Evolutionary conservation across 176 grass and related monocot genomes (phyloP).

Genomic region (Carex pumila): DNA sequence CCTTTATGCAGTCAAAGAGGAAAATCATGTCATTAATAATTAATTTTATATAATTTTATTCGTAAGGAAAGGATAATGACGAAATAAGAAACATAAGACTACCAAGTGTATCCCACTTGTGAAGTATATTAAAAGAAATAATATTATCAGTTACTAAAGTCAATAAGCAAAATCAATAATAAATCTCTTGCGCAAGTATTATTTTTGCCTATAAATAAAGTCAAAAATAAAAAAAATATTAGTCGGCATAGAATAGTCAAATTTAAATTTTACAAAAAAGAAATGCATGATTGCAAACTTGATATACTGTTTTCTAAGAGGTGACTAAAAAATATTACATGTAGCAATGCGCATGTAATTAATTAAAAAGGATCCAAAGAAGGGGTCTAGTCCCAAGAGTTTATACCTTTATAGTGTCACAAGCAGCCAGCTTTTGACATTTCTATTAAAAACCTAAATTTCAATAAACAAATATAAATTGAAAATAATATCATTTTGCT

Average conservation of each 20-base stretch:
- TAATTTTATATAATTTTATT: background rate
- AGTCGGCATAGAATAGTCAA: background rate
- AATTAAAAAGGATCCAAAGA: background rate
- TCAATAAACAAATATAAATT: too few species aligned
- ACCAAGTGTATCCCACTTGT: background rate
- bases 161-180: background rate
- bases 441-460: background rate
- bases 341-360: background rate
- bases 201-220: background rate
- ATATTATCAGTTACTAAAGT: background rate
- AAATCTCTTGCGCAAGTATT: background rate
- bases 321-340: background rate
- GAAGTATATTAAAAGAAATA: background rate
- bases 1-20: background rate
- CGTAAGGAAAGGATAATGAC: background rate
- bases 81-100: background rate
- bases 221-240: background rate
- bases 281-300: background rate
- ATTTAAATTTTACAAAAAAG: background rate
- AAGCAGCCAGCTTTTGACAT: background rate
- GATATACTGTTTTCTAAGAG: background rate
- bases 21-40: background rate
- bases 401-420: background rate
- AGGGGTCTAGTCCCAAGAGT: slow-evolving; percentile 1
- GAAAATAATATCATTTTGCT: too few species aligned